Evolutionary conservation across 2,329 filamentous ascomycete genomes (phyloP), one percentile per base, ranked within the genome.

Genomic region (Zalaria obscura): DNA sequence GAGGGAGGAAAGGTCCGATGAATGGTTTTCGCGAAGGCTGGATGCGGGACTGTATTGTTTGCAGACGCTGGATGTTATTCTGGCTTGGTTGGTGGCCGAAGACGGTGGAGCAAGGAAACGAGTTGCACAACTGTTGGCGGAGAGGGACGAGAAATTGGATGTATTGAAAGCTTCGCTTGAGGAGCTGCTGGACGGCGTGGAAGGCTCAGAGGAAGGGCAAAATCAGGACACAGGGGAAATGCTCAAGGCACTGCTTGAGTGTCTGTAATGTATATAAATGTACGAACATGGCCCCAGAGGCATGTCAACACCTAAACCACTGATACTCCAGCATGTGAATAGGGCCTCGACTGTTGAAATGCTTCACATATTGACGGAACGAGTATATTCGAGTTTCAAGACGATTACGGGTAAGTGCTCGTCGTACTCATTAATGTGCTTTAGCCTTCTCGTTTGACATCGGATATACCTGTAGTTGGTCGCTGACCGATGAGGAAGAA

Each of bases 81-180:
- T 98, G 27, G 84, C 88, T 8, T 98, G 91, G 91, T 69, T 96
- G 28, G 72, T 86, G 5, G 91, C 88, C 0, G 91, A 98, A 62
- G 91, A 98, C 53, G 70, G 69, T 29, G 86, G 84, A 0, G 83
- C 85, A 1, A 75, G 70, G 51, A 68, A 64, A 42, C 80, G 71
- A 52, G 76, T 94, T 28, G 61, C 69, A 39, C 63, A 68, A 25
- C 61, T 82, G 3, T 63, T 95, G 34, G 75, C 72, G 1, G 80
- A 85, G 45, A 69, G 73, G 18, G 82, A 82, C 49, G 80, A 85
- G 55, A 66, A 68, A 5, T 55, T 93, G 11, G 65, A 56, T 3
- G 67, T 77, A 10, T 61, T 96, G 25, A 76, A 70, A 50, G 61
- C 55, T 11, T 87, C 84, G 25, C 62, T 98, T 38, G 69, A 78